Evolutionary conservation across 345 rosid species (phyloP), one percentile per base, ranked within the genome.

Genomic region (Combretum micranthum): DNA sequence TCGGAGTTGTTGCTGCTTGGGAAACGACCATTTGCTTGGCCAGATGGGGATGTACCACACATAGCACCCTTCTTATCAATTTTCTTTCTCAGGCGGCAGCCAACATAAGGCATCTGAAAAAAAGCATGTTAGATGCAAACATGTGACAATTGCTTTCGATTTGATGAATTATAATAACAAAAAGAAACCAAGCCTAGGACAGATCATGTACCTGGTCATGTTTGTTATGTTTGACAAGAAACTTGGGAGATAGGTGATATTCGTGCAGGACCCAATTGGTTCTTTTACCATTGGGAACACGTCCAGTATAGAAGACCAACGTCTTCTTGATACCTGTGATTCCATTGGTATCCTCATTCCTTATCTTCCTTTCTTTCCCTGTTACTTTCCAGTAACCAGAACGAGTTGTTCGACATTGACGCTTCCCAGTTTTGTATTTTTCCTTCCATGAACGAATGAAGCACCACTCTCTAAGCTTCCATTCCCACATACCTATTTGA

Each of bases 381-480:
- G 87, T 82, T 23, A 57, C 67, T 60, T 85, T 85, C 87, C 87
- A 85, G 56, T 13, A 82, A 4, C 39, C 91, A 83, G 63, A 55
- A 2, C 13, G 52, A 0, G 82, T 77, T 7, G 23, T 59, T 19
- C 85, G 63, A 15, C 48, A 57, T 46, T 47, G 19, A 26, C 65
- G 42, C 4, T 60, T 59, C 42, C 77, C 70, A 47, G 50, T 52
- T 0, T 25, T 20, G 43, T 72, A 70, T 65, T 67, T 70, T 50
- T 54, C 53, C 37, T 66, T 70, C 1, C 54, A 66, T 0, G 47
- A 59, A 25, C 72, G 64, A 59, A 75, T 79, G 73, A 82, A 82
- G 20, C 64, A 56, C 81, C 83, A 71, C 13, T 45, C 61, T 8
- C 3, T 51, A 7, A 32, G 3, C 39, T 32, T 32, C 7, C 39